These are phyloP conservation scores for Moniliella sp. DNA, from an alignment of 1,284 basidiomycete species.

Conservation along the genomic window DNA sequence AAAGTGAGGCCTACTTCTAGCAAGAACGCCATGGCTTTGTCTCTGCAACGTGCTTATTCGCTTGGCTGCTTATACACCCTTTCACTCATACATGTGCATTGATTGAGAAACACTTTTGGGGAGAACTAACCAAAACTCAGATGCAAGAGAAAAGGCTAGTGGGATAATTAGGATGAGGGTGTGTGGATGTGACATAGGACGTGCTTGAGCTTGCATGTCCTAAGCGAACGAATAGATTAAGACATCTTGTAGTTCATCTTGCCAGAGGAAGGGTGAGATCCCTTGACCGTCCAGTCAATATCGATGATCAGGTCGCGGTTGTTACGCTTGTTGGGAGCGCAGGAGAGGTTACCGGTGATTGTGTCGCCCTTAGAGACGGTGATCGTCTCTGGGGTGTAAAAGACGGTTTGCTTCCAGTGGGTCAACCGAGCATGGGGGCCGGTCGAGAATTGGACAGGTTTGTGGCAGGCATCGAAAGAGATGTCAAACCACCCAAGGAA, in stretches of 20 bases:
- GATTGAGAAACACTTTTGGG: too few species aligned
- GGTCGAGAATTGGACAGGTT: constrained; percentile 50
- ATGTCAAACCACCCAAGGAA: constrained; percentile 99
- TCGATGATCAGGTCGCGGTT: constrained; percentile 29
- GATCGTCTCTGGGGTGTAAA: constrained; percentile 28
- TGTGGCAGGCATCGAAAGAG: constrained; percentile 83
- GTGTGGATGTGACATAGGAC: too few species aligned
- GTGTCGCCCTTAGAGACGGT: constrained; percentile 21
- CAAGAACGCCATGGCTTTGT: too few species aligned
- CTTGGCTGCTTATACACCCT: too few species aligned
- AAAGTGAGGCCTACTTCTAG: too few species aligned
- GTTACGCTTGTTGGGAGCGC: constrained; percentile 27
- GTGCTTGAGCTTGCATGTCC: too few species aligned
- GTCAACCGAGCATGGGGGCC: constrained; percentile 31
- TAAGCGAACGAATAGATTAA: too few species aligned
- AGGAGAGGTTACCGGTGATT: constrained; percentile 20
- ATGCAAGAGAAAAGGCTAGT: too few species aligned
- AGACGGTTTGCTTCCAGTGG: constrained; percentile 34
- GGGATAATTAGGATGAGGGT: too few species aligned
- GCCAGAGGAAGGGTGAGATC: constrained; percentile 8
- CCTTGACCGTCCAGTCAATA: constrained; percentile 20
- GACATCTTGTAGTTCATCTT: constrained; percentile 32
- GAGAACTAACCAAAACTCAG: too few species aligned
- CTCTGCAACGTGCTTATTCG: too few species aligned
- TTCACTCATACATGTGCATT: too few species aligned